These are phyloP conservation scores for Debaryomyces maramus DNA, from an alignment of 805 yeast species.

Conservation along the genomic window DNA sequence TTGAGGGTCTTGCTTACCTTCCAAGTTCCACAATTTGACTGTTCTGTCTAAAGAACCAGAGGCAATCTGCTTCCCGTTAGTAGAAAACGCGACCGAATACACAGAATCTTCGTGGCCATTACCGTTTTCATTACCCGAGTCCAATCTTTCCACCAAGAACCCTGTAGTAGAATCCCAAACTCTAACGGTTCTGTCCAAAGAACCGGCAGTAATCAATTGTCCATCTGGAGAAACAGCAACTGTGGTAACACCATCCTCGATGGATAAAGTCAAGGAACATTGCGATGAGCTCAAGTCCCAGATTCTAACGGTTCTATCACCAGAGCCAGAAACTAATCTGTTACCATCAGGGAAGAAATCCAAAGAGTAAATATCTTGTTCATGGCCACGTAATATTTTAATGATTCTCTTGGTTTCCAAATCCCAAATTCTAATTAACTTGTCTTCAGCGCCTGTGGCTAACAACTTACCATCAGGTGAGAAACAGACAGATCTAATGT, in stretches of 20 bases:
- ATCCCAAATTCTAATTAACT: conserved; percentile 94
- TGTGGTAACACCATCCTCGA: conserved; percentile 97
- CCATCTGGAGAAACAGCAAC: conserved; percentile 98
- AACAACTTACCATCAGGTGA: conserved; percentile 88
- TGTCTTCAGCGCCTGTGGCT: conserved; percentile 93
- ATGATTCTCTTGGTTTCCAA: conserved; percentile 80
- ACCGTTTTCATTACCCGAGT: conserved; percentile 81
- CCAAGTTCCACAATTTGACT: conserved; percentile 92
- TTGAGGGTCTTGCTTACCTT: conserved; percentile 44
- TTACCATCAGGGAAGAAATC: conserved; percentile 95
- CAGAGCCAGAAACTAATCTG: conserved; percentile 91
- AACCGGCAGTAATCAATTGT: conserved; percentile 91
- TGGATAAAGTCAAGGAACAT: conserved; percentile 82
- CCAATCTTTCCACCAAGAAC: conserved; percentile 86
- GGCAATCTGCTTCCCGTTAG: conserved; percentile 87
- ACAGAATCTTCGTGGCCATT: conserved; percentile 97
- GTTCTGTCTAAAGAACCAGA: conserved; percentile 95
- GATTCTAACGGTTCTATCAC: conserved; percentile 93
- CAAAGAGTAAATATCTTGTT: conserved; percentile 94
- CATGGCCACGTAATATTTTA: conserved; percentile 88
- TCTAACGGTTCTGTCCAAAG: conserved; percentile 90
- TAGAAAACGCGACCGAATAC: conserved; percentile 90
- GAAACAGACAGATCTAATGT: conserved; percentile 93
- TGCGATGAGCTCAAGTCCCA: conserved; percentile 94
- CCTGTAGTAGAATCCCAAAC: conserved; percentile 97